phyloP scores from a whole-genome alignment of 2,329 filamentous ascomycete species.

The Bipolaris zeicola region DNA sequence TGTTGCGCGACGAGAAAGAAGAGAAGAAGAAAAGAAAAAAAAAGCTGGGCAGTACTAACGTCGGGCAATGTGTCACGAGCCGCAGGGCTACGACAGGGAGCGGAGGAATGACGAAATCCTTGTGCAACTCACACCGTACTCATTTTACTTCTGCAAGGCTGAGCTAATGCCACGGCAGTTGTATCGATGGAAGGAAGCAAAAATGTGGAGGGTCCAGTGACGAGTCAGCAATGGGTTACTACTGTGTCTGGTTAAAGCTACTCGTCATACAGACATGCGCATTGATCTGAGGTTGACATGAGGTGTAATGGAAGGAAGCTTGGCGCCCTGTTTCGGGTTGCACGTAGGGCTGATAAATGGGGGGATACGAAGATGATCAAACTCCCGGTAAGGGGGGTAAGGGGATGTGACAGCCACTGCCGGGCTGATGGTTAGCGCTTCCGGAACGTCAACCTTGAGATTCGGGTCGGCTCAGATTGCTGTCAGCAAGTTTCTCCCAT shows the following conservation, averaged over 20 bases:
- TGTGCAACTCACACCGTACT: background rate
- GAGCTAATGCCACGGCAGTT: background rate
- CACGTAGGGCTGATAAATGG: constrained; percentile 3
- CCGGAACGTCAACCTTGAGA: background rate
- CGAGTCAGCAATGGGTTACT: background rate
- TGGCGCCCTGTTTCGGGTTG: constrained; percentile 6
- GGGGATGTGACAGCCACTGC: background rate
- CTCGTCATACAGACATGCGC: constrained; percentile 1
- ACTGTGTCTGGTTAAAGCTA: background rate
- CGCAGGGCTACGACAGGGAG: background rate
- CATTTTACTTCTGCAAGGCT: background rate
- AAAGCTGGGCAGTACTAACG: background rate
- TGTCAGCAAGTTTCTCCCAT: background rate
- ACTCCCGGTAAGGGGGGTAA: background rate
- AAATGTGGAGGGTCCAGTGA: background rate
- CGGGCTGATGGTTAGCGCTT: background rate
- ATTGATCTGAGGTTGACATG: constrained; percentile 1
- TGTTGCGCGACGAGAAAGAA: background rate
- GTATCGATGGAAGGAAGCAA: background rate
- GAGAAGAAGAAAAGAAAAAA: background rate
- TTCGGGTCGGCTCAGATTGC: background rate
- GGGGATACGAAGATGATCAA: background rate
- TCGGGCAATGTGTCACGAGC: background rate
- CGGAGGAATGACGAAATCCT: background rate
- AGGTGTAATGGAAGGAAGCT: constrained; percentile 2